Evolutionary conservation across 2,329 filamentous ascomycete genomes (phyloP), one percentile per base, ranked within the genome.

Genomic region (Sphaerulina populicola): DNA sequence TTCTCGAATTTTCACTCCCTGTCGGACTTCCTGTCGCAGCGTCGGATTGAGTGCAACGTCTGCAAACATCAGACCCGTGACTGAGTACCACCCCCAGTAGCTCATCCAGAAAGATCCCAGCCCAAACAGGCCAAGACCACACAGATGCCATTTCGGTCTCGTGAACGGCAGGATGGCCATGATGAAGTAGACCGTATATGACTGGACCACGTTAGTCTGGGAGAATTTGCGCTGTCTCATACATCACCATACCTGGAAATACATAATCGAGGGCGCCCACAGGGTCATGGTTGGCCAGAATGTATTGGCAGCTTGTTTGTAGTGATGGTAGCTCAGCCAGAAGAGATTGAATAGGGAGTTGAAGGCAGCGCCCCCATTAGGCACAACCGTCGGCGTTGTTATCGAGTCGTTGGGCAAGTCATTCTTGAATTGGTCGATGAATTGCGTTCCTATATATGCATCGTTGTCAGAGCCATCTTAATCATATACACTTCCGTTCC

Each of bases 301-400:
- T 10, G 54, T 60, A 48, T 67, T 73, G 2, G 66, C 73, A 11
- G 71, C 69, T 53, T 74, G 69, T 6, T 51, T 58, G 47, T 57
- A 60, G 51, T 69, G 73, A 27, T 62, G 52, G 12, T 68, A 67
- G 21, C 66, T 69, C 15, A 70, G 56, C 71, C 73, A 75, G 57
- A 76, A 74, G 29, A 74, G 56, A 36, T 74, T 66, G 60, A 74
- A 74, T 6, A 75, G 58, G 0, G 70, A 70, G 60, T 75, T 75
- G 62, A 73, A 69, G 42, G 69, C 74, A 11, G 69, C 61, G 8
- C 74, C 60, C 18, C 69, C 68, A 52, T 65, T 69, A 23, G 69
- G 64, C 2, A 72, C 57, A 18, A 59, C 56, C 39, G 64, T 61
- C 8, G 61, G 63, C 2, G 57, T 57, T 14, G 50, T 23, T 8